Evolutionary conservation across 2,329 filamentous ascomycete species (phyloP), one percentile per base, ranked within the genome.

Genomic region (Botryotinia convoluta): DNA sequence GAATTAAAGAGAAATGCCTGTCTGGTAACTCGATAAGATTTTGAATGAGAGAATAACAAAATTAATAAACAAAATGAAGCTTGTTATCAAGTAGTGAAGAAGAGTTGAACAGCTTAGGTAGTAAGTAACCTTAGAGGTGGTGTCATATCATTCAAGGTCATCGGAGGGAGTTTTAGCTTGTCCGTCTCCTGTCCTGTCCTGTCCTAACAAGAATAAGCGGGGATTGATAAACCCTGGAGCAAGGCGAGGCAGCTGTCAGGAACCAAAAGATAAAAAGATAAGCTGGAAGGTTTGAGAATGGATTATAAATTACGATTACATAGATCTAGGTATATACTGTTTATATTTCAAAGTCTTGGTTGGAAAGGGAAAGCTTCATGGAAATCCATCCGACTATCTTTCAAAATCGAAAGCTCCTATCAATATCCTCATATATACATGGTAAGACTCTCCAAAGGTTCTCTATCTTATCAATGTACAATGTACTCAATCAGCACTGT

Each of bases 181-280:
- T 67, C 10, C 48, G 48, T 54, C n/a, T 18, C n/a, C 51, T 54
- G 51, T n/a, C 12, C n/a, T 54, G 42, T 42, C 39, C 39, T n/a
- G 48, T 8, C 5, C 26, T 16, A 16, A n/a, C 48, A 54, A n/a
- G 48, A 35, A 48, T 39, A 67, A 63, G 45, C 42, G 60, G 70
- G 70, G 70, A 72, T 72, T 39, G 29, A 62, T 39, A 45, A 57
- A 39, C 42, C 14, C 59, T 51, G 67, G 35, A 51, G 42, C 26
- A 51, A 51, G 48, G 26, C 48, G 5, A 14, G 2, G 42, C 22
- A 51, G 61, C 61, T 12, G 37, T 29, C 61, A 63, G 61, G 35
- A 62, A n/a, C 60, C n/a, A 29, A 54, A 29, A 54, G 51, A 54
- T 54, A 29, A 7, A 29, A 9, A 18, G 37, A 42, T 42, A 29